Conservation (phyloP, 768 basidiomycete genomes). For the Candolleomyces eurysporus region DNA sequence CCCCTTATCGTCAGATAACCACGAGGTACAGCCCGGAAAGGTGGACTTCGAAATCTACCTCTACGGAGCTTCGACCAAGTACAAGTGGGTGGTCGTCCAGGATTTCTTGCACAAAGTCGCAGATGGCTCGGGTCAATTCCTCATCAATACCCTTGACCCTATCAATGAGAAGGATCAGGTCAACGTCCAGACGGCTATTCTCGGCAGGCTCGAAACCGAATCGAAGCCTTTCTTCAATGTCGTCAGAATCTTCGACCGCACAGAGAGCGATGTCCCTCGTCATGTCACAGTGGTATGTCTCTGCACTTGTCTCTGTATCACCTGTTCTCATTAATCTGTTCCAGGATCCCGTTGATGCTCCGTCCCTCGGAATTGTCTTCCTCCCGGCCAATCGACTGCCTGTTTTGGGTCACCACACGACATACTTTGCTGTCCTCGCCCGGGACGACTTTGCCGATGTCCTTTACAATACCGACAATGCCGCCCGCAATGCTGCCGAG, state of each 20-base stretch:
- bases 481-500: conserved; percentile 31
- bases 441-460: conserved; percentile 15
- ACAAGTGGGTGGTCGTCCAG: conserved; percentile 63
- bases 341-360: conserved; percentile 38
- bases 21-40: conserved; percentile 18
- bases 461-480: conserved; percentile 21
- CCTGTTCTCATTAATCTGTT: conserved; percentile 28
- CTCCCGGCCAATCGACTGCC: conserved; percentile 49
- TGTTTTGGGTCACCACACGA: conserved; percentile 34
- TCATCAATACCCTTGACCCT: conserved; percentile 22
- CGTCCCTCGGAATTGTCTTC: conserved; percentile 68
- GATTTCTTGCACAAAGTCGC: conserved; percentile 56
- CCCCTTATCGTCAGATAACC: conserved; percentile 27
- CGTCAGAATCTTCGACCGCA: conserved; percentile 39
- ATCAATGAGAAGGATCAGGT: conserved; percentile 14
- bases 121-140: conserved; percentile 34
- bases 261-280: conserved; percentile 19
- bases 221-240: conserved; percentile 24
- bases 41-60: conserved; percentile 59
- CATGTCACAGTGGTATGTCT: conserved; percentile 32
- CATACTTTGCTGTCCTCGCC: conserved; percentile 58
- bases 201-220: conserved; percentile 25
- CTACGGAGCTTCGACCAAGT: conserved; percentile 59
- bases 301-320: conserved; percentile 14
- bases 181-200: conserved; percentile 24